Conservation (phyloP, 148 eudicot species). For the Diospyros kaki region DNA sequence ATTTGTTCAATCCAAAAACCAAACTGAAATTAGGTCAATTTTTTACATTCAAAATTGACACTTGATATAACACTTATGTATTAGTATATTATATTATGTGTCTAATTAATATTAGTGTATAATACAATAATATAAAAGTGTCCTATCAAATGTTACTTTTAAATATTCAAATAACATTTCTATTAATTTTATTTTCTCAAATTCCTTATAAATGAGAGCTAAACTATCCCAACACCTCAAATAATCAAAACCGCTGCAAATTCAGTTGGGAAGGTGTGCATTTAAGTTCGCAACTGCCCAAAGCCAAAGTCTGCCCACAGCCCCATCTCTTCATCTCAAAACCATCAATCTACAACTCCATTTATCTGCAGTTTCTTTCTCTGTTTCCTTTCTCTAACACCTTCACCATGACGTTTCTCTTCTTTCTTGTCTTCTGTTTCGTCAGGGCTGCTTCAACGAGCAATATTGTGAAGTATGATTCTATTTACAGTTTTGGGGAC, state of each 20-base stretch:
- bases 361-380: background rate
- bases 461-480: constrained; percentile 19
- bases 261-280: constrained; percentile 10
- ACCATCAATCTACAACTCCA: background rate
- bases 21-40: too few species aligned
- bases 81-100: too few species aligned
- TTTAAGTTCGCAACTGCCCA: constrained; percentile 16
- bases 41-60: too few species aligned
- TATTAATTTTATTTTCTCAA: too few species aligned
- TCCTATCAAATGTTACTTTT: too few species aligned
- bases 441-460: background rate
- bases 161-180: too few species aligned
- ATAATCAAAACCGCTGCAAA: background rate
- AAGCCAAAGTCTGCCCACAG: background rate
- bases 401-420: constrained; percentile 8
- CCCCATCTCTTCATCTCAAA: background rate
- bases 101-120: too few species aligned
- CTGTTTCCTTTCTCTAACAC: background rate
- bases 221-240: background rate
- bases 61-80: too few species aligned
- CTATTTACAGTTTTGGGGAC: constrained; percentile 47
- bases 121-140: too few species aligned
- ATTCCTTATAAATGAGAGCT: background rate
- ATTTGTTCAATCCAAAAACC: too few species aligned
- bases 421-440: constrained; percentile 10